Conservation (phyloP, 2,329 filamentous ascomycete species). For the Monosporascus sp. region DNA sequence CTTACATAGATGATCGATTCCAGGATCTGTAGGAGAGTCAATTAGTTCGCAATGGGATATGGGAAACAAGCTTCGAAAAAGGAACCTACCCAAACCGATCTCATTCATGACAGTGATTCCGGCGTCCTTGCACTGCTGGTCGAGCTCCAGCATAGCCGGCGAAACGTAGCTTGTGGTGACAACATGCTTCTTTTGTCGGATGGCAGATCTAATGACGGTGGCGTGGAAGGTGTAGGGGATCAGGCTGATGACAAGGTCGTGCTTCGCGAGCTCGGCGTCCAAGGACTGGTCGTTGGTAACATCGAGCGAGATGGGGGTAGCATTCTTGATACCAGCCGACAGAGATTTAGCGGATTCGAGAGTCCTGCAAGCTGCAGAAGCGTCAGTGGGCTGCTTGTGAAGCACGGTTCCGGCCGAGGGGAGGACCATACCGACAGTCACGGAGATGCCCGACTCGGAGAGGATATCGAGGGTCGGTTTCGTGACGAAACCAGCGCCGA, state of each 20-base stretch:
- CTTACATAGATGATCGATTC: constrained; percentile 59
- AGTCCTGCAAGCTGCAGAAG: constrained; percentile 7
- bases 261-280: constrained; percentile 72
- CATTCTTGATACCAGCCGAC: constrained; percentile 2
- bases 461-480: constrained; percentile 55
- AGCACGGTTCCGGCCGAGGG: neutral
- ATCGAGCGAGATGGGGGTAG: constrained; percentile 38
- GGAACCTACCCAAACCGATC: constrained; percentile 52
- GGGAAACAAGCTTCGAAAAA: neutral
- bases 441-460: constrained; percentile 49
- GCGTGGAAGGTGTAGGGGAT: constrained; percentile 91
- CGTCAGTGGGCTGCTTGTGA: neutral
- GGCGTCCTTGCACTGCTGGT: constrained; percentile 75
- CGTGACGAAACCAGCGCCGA: constrained; percentile 49
- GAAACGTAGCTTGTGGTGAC: constrained; percentile 93
- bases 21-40: constrained; percentile 44
- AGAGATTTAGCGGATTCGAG: constrained; percentile 6
- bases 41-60: constrained; percentile 22
- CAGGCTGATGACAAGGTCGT: constrained; percentile 72
- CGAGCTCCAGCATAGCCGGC: constrained; percentile 84
- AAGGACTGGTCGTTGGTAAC: constrained; percentile 72
- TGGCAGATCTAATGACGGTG: constrained; percentile 86
- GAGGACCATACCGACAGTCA: constrained; percentile 45
- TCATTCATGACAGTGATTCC: constrained; percentile 99
- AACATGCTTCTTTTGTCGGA: constrained; percentile 89